Conservation (phyloP, 441 rosid genomes). For the Euphorbia corollata region DNA sequence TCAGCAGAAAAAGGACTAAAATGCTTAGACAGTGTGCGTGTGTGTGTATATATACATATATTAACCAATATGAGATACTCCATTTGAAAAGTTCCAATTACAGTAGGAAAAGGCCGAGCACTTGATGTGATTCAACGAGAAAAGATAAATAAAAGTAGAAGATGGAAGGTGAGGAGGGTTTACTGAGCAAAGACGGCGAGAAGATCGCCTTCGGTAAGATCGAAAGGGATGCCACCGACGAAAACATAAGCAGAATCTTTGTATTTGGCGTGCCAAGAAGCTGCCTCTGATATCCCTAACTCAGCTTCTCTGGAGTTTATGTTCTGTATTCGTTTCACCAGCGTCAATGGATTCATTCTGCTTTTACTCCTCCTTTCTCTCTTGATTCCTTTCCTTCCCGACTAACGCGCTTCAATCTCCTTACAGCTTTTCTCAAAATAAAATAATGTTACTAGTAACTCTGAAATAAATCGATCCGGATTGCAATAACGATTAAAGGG, state of each 20-base stretch:
- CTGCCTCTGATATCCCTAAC: constrained; percentile 73
- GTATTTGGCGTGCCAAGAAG: constrained; percentile 93
- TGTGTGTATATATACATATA: not conserved
- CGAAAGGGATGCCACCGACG: constrained; percentile 78
- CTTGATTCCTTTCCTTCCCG: too few species aligned
- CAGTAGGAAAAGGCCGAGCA: not conserved
- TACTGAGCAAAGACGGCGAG: constrained; percentile 90
- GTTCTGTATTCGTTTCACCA: constrained; percentile 65
- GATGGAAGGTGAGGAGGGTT: constrained; percentile 8
- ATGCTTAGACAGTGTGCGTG: not conserved
- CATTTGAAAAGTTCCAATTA: not conserved
- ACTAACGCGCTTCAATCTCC: too few species aligned
- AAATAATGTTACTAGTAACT: too few species aligned
- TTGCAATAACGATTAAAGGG: too few species aligned
- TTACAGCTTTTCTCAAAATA: too few species aligned
- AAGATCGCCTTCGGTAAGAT: constrained; percentile 92
- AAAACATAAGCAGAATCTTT: constrained; percentile 72
- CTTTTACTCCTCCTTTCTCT: not conserved
- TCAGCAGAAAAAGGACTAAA: not conserved
- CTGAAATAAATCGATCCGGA: too few species aligned
- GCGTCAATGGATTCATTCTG: constrained; percentile 74
- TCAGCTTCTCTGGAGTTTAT: constrained; percentile 68
- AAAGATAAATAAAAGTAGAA: not conserved
- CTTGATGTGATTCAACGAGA: not conserved
- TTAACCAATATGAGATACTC: not conserved